Evolutionary conservation across 2,329 filamentous ascomycete species (phyloP), one percentile per base, ranked within the genome.

Genomic region (Exophiala calicioides): DNA sequence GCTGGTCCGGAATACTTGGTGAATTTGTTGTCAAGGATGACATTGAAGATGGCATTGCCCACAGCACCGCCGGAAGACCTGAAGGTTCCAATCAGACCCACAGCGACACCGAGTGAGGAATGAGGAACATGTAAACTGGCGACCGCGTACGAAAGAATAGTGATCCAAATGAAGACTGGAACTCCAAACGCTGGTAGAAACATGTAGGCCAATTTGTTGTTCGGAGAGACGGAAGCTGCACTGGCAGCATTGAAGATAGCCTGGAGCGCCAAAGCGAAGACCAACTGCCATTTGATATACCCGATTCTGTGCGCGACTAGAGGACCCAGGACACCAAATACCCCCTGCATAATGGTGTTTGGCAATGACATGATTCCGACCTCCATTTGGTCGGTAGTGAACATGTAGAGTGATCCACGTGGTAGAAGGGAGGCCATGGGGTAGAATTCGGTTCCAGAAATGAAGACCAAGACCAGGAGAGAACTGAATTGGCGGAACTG

Each of bases 11-110:
- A 32, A 13, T 47, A 10, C 7, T 13, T 15, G 12, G 9, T 23
- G 3, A 43, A n/a, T 5, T 35, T 19, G 15, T 47, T 52, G 8
- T 48, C 23, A 15, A 58, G 49, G 32, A 62, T 58, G 13, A 55
- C 39, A 21, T 55, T 43, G 39, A 59, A 62, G 37, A 61, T 60
- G 10, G 58, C 52, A 19, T 53, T 56, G 7, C 23, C 56, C 24
- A 61, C 51, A 3, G 52, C 56, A 5, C 59, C 59, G 1, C 47
- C 45, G 4, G 21, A 18, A n/a, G 23, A 32, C 15, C 45, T 21
- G 19, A 49, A 49, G 7, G 45, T 49, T 8, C 45, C 45, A 24
- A 49, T 44, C 16, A 49, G 32, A 16, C 45, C 45, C 9, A 8
- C 31, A 5, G 45, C 45, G 2, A 49, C 5, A 9, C 45, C 45